Conservation (phyloP, 2,329 filamentous ascomycete genomes). For the Colletotrichum cereale region DNA sequence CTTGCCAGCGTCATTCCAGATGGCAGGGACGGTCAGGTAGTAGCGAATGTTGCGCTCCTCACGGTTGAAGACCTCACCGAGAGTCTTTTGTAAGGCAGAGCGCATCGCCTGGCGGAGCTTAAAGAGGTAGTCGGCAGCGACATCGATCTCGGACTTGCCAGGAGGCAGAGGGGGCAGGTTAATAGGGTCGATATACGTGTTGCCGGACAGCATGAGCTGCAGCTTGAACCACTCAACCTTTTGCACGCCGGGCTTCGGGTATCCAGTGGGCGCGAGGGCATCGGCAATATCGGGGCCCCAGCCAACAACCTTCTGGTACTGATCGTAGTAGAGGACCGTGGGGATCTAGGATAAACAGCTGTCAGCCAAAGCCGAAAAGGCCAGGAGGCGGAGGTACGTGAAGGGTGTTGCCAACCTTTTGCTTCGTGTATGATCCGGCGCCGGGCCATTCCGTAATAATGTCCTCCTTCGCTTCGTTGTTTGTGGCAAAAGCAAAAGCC, state of each 20-base stretch:
- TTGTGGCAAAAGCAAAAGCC: slow-evolving; percentile 96
- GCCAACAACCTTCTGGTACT: slow-evolving; percentile 99
- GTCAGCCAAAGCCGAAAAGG: slow-evolving; percentile 11
- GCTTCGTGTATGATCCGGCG: slow-evolving; percentile 96
- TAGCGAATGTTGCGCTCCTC: slow-evolving; percentile 98
- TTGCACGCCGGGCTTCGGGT: slow-evolving; percentile 96
- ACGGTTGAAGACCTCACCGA: slow-evolving; percentile 97
- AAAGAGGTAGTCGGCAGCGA: slow-evolving; percentile 99
- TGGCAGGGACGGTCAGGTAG: slow-evolving; percentile 98
- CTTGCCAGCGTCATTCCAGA: slow-evolving; percentile 99
- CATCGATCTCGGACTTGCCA: slow-evolving; percentile 98
- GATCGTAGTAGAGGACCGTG: slow-evolving; percentile 99
- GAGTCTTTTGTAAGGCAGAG: slow-evolving; percentile 92
- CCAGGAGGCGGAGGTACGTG: too few relatives aligned
- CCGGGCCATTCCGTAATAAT: slow-evolving; percentile 99
- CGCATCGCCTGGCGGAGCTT: slow-evolving; percentile 98
- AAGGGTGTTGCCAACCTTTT: slow-evolving; percentile 76
- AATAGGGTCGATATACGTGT: slow-evolving; percentile 99
- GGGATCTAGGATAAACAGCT: slow-evolving; percentile 78
- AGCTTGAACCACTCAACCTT: slow-evolving; percentile 99
- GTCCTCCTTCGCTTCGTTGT: slow-evolving; percentile 97
- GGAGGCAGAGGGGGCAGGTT: slow-evolving; percentile 97
- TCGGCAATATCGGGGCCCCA: slow-evolving; percentile 99
- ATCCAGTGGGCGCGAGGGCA: slow-evolving; percentile 94
- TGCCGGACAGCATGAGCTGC: slow-evolving; percentile 97